Conservation (phyloP, 2,329 filamentous ascomycete species). For the Paraphoma sp. region DNA sequence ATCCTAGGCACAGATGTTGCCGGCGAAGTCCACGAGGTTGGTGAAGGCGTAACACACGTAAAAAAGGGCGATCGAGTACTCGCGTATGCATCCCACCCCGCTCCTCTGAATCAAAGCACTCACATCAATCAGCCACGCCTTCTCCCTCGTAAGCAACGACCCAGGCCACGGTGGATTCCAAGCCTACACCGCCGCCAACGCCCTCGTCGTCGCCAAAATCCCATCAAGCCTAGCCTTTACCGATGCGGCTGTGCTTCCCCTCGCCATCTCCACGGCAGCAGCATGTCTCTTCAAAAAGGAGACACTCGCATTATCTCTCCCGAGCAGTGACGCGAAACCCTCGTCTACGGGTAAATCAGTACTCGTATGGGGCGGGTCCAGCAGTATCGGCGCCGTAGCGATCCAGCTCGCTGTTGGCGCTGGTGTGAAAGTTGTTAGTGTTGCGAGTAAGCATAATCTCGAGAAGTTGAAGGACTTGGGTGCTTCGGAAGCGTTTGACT, state of each 20-base stretch:
- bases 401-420: conserved; percentile 53
- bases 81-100: conserved; percentile 29
- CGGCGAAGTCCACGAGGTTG: conserved; percentile 56
- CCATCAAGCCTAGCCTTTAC: conserved; percentile 48
- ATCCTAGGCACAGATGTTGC: conserved; percentile 53
- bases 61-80: conserved; percentile 55
- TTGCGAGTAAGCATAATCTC: conserved; percentile 45
- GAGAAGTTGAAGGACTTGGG: conserved; percentile 37
- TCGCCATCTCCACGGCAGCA: conserved; percentile 54
- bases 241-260: conserved; percentile 51
- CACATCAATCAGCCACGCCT: conserved; percentile 26
- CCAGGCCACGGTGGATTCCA: conserved; percentile 41
- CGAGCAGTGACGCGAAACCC: conserved; percentile 40
- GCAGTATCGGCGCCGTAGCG: conserved; percentile 50
- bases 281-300: conserved; percentile 51
- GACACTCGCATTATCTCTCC: conserved; percentile 49
- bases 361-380: conserved; percentile 61
- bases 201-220: conserved; percentile 45
- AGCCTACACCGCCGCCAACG: conserved; percentile 40
- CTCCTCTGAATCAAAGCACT: background rate
- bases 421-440: conserved; percentile 51
- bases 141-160: conserved; percentile 31
- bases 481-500: conserved; percentile 38
- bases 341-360: conserved; percentile 46
- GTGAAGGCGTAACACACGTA: conserved; percentile 53